Evolutionary conservation across 2,329 filamentous ascomycete genomes (phyloP), one percentile per base, ranked within the genome.

Genomic region (Lojkania enalia): DNA sequence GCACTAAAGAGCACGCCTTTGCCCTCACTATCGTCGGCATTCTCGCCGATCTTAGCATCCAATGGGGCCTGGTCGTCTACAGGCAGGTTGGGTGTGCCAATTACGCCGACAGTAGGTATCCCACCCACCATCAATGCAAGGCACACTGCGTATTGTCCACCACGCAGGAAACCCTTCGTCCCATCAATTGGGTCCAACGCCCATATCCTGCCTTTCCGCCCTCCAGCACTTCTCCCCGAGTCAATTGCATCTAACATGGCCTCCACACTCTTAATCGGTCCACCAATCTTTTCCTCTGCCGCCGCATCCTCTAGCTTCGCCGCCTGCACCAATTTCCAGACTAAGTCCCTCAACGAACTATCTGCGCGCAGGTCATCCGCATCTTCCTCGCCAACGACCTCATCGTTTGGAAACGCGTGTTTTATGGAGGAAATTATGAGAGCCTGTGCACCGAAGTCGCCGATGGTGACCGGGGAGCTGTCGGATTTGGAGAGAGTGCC

Each of bases 141-240:
- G 67, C 92, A 96, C 42, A 99, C 90, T 43, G 94, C 95, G 68
- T 99, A 99, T 75, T 99, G 94, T 29, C 91, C 95, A 41, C 94
- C 94, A 51, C 95, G 83, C 49, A 99, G 77, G 76, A 99, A 99
- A 20, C 94, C 95, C 75, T 96, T 96, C 42, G 94, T 99, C 55
- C 94, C 94, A 71, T 99, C 94, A 52, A 99, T 96, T 48, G 94
- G 94, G 71, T 99, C 94, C 45, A 99, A 84, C 30, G 92, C 88
- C 94, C 94, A 99, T 70, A 97, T 89, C 56, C 94, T 80, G 51
- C 90, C 90, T 54, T 76, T 79, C 49, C 74, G 70, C 20, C 90
- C 90, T 48, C 90, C 90, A 45, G 80, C 73, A 71, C 85, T 88
- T 66, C 81, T 81, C 21, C 80, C 80, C 52, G 74, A 71, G 57